phyloP scores from a whole-genome alignment of 78 protist genomes.

The Chrysochromulina tobinii region DNA sequence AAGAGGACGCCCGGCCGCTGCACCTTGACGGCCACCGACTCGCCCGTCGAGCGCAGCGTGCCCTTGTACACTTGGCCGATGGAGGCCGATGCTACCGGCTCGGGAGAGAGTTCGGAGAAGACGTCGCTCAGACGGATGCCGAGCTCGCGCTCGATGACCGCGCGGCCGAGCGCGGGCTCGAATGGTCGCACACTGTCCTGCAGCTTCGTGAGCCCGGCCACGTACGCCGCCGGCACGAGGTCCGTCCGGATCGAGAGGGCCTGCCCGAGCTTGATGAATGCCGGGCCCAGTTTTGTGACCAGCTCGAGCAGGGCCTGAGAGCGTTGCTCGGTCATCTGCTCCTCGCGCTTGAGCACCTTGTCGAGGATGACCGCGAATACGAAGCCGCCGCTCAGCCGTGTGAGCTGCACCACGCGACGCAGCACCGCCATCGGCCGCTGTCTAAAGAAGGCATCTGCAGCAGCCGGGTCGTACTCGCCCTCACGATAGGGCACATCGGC shows the following conservation, averaged over 20 bases:
- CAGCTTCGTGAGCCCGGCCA: neutral
- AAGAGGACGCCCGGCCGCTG: conserved; percentile 8
- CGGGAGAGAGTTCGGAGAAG: neutral
- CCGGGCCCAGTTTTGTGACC: neutral
- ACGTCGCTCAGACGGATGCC: neutral
- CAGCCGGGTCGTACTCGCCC: neutral
- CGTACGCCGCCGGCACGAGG: neutral
- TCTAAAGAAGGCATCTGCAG: neutral
- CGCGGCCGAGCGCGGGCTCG: neutral
- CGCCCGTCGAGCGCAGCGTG: conserved; percentile 50
- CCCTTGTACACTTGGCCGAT: conserved; percentile 89
- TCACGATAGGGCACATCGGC: neutral
- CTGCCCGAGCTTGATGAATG: conserved; percentile 23
- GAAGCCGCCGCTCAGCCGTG: neutral
- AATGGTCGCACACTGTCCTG: neutral
- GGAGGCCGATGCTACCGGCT: conserved; percentile 88
- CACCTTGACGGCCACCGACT: conserved; percentile 73
- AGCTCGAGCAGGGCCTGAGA: neutral
- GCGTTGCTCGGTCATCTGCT: neutral
- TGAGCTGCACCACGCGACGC: neutral
- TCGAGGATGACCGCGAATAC: neutral
- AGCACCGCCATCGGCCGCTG: neutral
- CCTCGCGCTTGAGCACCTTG: neutral
- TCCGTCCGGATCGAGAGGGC: conserved; percentile 10
- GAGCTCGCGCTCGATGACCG: neutral